Evolutionary conservation across 2,329 filamentous ascomycete genomes (phyloP), one percentile per base, ranked within the genome.

Genomic region (Fusarium sp.): DNA sequence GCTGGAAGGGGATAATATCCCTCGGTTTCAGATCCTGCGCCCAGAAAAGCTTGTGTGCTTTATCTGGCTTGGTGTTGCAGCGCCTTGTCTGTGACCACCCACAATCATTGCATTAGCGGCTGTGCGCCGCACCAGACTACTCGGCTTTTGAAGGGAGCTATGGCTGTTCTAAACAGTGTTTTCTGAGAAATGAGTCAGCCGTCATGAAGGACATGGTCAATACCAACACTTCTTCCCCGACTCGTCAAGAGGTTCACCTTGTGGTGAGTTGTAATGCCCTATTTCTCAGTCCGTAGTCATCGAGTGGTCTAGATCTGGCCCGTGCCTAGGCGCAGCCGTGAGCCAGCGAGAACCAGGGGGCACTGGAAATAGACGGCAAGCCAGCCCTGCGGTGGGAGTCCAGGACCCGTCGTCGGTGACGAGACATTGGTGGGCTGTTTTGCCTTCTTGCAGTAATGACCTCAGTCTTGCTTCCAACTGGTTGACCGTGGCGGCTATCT

Each of bases 21-120:
- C 20, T 58, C 34, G 42, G 44, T 62, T 46, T 58, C 53, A 67
- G 53, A 62, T 38, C 34, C 49, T 44, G 14, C 56, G 25, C 23
- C 29, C 13, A 55, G 49, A 64, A 64, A 49, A 55, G 38, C 16
- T 18, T 36, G 25, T 40, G 29, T 31, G 49, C 40, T 56, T 33
- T 33, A 7, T 58, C 34, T 64, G 38, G 16, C 33, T 34, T 42
- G 44, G 50, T 56, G 44, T 31, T 65, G 38, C 29, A 38, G 27
- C 46, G 46, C 29, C 40, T 51, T 34, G 18, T 27, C 46, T 31
- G 55, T 31, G 56, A 29, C 40, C 36, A 56, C 23, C 46, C 54
- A 57, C 54, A 44, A 14, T 27, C 16, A 29, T 7, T 53, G 64
- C 67, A 58, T 31, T 58, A 49, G 53, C 29, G 56, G 33, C 34